Conservation (phyloP, 2,329 filamentous ascomycete genomes). For the Elsinoe perseae region DNA sequence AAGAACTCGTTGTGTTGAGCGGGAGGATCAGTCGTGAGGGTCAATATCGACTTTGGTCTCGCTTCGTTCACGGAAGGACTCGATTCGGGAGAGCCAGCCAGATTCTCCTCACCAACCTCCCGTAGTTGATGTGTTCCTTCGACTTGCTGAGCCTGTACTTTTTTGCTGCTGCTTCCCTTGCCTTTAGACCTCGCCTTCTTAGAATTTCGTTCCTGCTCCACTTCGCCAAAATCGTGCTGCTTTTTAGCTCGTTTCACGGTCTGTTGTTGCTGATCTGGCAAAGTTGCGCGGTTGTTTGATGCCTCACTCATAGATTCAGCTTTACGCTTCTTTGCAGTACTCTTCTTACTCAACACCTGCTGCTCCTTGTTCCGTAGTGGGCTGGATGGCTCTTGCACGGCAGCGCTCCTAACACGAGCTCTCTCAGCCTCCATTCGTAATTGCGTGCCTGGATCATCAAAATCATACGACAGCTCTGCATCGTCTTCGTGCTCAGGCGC, state of each 20-base stretch:
- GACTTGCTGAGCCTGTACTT: background rate
- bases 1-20: background rate
- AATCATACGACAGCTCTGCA: background rate
- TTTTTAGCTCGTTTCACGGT: background rate
- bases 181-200: constrained; percentile 14
- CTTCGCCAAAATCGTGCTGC: background rate
- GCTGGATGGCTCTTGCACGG: background rate
- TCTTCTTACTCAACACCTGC: background rate
- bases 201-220: background rate
- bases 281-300: background rate
- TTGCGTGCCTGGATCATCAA: constrained; percentile 14
- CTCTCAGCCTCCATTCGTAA: constrained; percentile 7
- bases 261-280: background rate
- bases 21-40: background rate
- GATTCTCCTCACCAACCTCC: background rate
- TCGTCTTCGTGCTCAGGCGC: background rate
- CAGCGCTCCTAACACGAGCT: background rate
- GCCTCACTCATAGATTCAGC: background rate
- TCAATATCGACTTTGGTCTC: background rate
- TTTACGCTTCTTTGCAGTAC: background rate
- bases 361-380: background rate
- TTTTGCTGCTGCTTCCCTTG: constrained; percentile 15
- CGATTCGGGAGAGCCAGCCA: background rate
- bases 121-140: background rate
- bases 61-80: background rate